A percentile compares a stretch with the other conserved stretches of the same genome.
Evolutionary conservation across 306 rosid genomes (phyloP).

Genomic region (Malus sylvestris): DNA sequence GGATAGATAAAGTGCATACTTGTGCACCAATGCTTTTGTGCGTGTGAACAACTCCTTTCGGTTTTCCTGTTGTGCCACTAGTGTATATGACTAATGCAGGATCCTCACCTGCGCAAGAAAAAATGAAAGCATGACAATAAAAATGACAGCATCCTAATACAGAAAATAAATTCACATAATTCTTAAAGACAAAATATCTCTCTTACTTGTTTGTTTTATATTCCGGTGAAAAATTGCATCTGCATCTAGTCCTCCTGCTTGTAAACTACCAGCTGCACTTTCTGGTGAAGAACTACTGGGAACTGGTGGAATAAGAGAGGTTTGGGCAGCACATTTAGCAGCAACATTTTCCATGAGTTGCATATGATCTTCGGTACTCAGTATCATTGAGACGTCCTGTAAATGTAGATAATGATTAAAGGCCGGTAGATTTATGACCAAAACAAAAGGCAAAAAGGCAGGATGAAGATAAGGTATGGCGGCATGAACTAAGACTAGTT

Average conservation of each 20-base stretch:
- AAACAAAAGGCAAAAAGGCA: background rate
- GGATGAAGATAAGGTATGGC: constrained; percentile 3
- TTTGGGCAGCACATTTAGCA: constrained; percentile 54
- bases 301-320: constrained; percentile 70
- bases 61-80: constrained; percentile 97
- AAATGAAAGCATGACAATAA: constrained; percentile 19
- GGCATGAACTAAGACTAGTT: constrained; percentile 6
- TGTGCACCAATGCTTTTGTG: constrained; percentile 75
- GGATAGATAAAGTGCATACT: constrained; percentile 36
- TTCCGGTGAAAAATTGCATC: constrained; percentile 30
- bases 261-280: constrained; percentile 32
- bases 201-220: constrained; percentile 45
- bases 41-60: constrained; percentile 95
- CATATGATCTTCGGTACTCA: constrained; percentile 79
- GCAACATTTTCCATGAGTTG: constrained; percentile 70
- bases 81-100: constrained; percentile 85
- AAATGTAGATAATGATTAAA: background rate
- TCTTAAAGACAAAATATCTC: constrained; percentile 12
- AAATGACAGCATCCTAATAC: background rate
- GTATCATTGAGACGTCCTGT: constrained; percentile 71
- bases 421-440: background rate
- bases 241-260: constrained; percentile 28
- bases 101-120: constrained; percentile 61
- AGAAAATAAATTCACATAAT: constrained; percentile 1
- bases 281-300: constrained; percentile 32